Conservation (phyloP, 208 protist species). For the Acanthamoeba sp. region DNA sequence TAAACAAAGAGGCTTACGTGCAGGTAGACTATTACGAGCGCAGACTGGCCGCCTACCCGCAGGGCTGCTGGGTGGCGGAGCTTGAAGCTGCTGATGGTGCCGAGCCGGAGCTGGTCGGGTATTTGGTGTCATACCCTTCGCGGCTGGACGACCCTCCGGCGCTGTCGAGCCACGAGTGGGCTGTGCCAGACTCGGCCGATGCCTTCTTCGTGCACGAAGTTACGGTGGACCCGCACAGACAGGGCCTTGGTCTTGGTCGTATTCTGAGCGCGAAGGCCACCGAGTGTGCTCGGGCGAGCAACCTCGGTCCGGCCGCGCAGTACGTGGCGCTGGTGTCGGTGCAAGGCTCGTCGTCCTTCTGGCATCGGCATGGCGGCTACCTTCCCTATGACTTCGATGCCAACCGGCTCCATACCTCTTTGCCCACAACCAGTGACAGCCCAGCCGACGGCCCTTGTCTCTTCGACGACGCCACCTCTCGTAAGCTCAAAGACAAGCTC, state of each 20-base stretch:
- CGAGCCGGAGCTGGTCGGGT: background rate
- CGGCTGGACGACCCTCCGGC: slow-evolving; percentile 24
- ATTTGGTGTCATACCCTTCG: slow-evolving; percentile 15
- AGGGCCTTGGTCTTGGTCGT: background rate
- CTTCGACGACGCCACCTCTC: background rate
- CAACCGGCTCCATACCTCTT: background rate
- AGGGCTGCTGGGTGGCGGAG: slow-evolving; percentile 49
- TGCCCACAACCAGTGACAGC: background rate
- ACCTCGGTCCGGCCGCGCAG: background rate
- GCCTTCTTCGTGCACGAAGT: slow-evolving; percentile 42
- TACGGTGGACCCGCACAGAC: background rate
- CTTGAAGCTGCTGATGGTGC: background rate
- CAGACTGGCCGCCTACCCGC: background rate
- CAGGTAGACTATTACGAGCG: background rate
- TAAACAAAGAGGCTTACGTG: too few relatives aligned
- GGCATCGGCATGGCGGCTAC: slow-evolving; percentile 8
- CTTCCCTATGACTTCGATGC: slow-evolving; percentile 20
- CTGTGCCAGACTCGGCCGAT: background rate
- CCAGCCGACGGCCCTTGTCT: background rate
- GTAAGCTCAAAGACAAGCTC: slow-evolving; percentile 4
- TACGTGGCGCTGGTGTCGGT: slow-evolving; percentile 20
- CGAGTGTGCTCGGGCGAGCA: background rate
- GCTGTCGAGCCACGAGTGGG: background rate
- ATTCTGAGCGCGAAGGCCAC: background rate
- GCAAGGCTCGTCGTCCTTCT: slow-evolving; percentile 17